Evolutionary conservation across 2,329 filamentous ascomycete genomes (phyloP).

Genomic region (Phaeosphaeriaceae sp.): DNA sequence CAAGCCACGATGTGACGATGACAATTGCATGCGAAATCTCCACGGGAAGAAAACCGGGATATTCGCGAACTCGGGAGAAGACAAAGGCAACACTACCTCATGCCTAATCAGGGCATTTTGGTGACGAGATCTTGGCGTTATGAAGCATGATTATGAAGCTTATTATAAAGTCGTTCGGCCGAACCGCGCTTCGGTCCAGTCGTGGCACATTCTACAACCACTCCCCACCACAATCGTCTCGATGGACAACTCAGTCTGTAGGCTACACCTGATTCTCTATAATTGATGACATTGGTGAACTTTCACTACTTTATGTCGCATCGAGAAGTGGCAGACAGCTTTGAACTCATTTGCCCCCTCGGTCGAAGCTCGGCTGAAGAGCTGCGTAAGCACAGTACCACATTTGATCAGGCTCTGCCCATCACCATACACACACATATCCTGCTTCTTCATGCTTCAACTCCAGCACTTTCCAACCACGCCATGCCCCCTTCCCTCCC

Average conservation of each 20-base stretch:
- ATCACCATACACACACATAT: background rate
- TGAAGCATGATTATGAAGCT: background rate
- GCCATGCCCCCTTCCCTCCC: slow-evolving; percentile 29
- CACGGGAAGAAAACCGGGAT: background rate
- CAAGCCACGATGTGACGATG: background rate
- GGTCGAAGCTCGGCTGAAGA: background rate
- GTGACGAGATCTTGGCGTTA: background rate
- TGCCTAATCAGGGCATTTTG: background rate
- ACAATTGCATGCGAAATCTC: background rate
- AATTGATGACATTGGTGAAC: background rate
- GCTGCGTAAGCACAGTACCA: background rate
- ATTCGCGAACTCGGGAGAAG: background rate
- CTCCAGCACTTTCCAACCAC: slow-evolving; percentile 36
- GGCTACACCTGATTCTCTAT: background rate
- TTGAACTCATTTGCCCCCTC: background rate
- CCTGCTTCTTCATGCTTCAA: background rate
- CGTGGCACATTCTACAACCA: background rate
- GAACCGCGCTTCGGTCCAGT: background rate
- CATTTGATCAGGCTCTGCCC: background rate
- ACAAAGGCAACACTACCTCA: background rate
- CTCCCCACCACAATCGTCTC: background rate
- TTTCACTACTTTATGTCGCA: background rate
- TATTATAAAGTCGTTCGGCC: background rate
- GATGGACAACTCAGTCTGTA: background rate
- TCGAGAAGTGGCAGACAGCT: background rate